Evolutionary conservation across 768 basidiomycete species (phyloP), one percentile per base, ranked within the genome.

Genomic region (Suillus spraguei): DNA sequence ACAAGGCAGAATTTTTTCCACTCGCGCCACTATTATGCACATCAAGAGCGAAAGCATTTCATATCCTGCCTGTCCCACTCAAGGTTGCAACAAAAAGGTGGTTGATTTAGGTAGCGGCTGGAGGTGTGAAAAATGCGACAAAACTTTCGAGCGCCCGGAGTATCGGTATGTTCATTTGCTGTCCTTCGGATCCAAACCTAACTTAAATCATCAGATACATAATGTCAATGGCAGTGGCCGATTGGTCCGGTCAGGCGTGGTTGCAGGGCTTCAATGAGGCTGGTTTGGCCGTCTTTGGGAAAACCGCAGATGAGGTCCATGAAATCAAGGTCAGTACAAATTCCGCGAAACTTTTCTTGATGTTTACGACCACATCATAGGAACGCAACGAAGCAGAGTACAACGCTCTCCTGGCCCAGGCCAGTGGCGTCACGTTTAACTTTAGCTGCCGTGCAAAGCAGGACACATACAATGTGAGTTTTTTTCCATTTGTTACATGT

Each of bases 251-350:
- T 24, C 93, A 96, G 74, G 84, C 87, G 20, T 99, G 97, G 97
- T 79, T 98, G 52, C 92, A 93, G 66, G 94, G 92, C 4, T 99
- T 99, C 82, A 97, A 99, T 72, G 97, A 99, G 7, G 86, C 90
- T 39, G 97, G 95, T 5, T 75, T 87, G 60, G 78, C 80, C 5
- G 76, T 99, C 17, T 88, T 98, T 65, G 90, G 86, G 33, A 89
- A 87, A 78, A 77, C 85, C 38, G 97, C 94, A 13, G 86, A 95
- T 68, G 89, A 95, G 16, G 73, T 99, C 49, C 75, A 88, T 61
- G 82, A 81, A n/a, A 81, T 95, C 65, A 91, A 85, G 81, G 93
- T 91, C 58, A 44, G 68, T 58, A 22, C 6, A 60, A 33, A 46
- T 4, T 2, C 54, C 14, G 2, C 53, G 1, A 2, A 17, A 16